Conservation (phyloP, 176 grass and related monocot genomes). For the Typha latifolia region DNA sequence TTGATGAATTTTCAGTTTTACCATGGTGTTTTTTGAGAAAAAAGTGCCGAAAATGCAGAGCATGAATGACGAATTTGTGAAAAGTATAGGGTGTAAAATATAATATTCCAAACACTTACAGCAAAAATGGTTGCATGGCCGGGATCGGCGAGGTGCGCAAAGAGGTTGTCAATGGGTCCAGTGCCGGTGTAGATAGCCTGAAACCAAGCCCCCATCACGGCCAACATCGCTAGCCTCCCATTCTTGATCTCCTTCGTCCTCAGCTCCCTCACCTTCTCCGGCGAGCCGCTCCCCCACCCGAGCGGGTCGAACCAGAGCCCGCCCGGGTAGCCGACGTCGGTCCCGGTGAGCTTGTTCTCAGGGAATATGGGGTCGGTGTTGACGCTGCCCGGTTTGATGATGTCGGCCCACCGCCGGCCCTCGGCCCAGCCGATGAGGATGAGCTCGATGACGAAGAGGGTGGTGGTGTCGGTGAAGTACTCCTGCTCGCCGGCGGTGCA, state of each 20-base stretch:
- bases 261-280: slow-evolving; percentile 78
- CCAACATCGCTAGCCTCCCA: slow-evolving; percentile 89
- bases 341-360: slow-evolving; percentile 89
- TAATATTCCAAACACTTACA: slow-evolving; percentile 21
- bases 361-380: slow-evolving; percentile 92
- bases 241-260: slow-evolving; percentile 99
- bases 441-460: slow-evolving; percentile 85
- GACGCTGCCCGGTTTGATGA: slow-evolving; percentile 80
- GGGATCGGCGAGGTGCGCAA: slow-evolving; percentile 89
- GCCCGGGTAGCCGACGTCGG: slow-evolving; percentile 86
- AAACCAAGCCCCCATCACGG: slow-evolving; percentile 95
- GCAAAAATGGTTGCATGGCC: slow-evolving; percentile 77
- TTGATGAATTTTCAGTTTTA: too few relatives aligned
- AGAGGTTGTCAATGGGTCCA: slow-evolving; percentile 91
- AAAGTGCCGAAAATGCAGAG: too few relatives aligned
- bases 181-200: slow-evolving; percentile 87
- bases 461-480: slow-evolving; percentile 97
- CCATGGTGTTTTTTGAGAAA: too few relatives aligned
- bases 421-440: slow-evolving; percentile 92
- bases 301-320: slow-evolving; percentile 92
- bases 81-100: neutral
- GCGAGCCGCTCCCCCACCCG: slow-evolving; percentile 57
- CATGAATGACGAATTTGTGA: too few relatives aligned
- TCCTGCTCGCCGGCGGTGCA: slow-evolving; percentile 67
- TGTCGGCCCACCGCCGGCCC: slow-evolving; percentile 87